These are phyloP conservation scores for Physaria fendleri DNA, from an alignment of 345 rosid species.

Conservation along the genomic window DNA sequence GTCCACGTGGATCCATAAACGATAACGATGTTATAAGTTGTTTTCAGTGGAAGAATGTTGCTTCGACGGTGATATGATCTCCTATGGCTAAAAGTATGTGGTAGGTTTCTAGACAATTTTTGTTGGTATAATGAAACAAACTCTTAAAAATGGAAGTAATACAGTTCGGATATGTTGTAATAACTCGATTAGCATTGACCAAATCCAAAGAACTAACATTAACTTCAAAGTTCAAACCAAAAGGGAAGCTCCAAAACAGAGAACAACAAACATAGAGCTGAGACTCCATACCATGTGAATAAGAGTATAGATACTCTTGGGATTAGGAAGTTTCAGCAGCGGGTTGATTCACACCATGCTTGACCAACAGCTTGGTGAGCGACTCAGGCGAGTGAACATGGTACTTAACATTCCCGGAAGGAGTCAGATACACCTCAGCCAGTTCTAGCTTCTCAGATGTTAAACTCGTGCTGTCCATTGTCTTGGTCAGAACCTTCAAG, in stretches of 20 bases:
- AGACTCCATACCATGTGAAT: background rate
- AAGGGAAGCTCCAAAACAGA: background rate
- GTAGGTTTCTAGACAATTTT: no score
- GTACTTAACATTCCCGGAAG: conserved; percentile 80
- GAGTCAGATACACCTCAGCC: conserved; percentile 72
- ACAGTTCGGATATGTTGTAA: no score
- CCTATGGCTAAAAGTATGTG: no score
- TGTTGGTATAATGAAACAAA: no score
- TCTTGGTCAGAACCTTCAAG: conserved; percentile 85
- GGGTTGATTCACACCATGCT: conserved; percentile 78
- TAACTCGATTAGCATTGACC: no score
- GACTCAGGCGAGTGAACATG: conserved; percentile 75
- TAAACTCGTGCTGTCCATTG: conserved; percentile 98
- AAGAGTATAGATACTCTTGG: background rate
- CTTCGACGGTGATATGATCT: no score
- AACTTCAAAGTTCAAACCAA: conserved; percentile 16
- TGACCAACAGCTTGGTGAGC: conserved; percentile 67
- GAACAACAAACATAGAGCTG: conserved; percentile 8
- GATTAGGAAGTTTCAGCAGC: conserved; percentile 54
- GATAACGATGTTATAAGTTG: no score
- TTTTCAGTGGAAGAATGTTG: no score
- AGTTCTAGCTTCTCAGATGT: conserved; percentile 92
- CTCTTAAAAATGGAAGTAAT: no score
- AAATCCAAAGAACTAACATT: no score
- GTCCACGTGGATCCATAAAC: no score